A percentile compares a stretch with the other conserved stretches of the same genome.
These are phyloP conservation scores for Nothophaeocryptopus gaeumannii DNA, from an alignment of 2,329 filamentous ascomycete species.

Conservation along the genomic window DNA sequence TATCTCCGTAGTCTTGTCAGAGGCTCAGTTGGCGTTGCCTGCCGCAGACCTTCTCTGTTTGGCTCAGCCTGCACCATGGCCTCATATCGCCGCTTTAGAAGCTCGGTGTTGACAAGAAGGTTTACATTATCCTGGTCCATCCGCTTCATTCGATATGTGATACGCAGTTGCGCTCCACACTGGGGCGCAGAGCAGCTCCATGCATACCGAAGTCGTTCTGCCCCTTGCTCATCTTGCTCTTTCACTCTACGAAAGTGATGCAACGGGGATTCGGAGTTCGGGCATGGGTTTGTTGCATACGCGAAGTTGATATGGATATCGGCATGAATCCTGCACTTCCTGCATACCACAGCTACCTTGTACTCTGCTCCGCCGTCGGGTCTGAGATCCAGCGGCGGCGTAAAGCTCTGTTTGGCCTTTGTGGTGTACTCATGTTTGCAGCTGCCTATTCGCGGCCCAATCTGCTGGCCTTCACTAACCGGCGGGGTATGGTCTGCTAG, in stretches of 20 bases:
- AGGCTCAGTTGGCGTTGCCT: constrained; percentile 54
- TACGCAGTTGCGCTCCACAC: constrained; percentile 54
- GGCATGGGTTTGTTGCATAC: constrained; percentile 43
- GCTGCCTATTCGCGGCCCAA: constrained; percentile 40
- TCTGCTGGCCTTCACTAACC: constrained; percentile 41
- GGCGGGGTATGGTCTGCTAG: constrained; percentile 58
- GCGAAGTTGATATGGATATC: constrained; percentile 55
- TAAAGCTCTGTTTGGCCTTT: constrained; percentile 55
- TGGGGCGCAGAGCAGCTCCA: constrained; percentile 60
- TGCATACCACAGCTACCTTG: constrained; percentile 60
- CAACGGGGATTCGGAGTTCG: constrained; percentile 51
- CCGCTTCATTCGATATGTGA: constrained; percentile 54
- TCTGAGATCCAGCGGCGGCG: constrained; percentile 44
- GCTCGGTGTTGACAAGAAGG: constrained; percentile 53
- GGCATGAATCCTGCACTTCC: constrained; percentile 61
- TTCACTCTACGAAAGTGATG: constrained; percentile 55
- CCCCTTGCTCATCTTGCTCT: constrained; percentile 12
- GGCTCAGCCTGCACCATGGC: constrained; percentile 52
- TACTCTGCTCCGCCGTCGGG: constrained; percentile 45
- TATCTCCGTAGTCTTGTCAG: constrained; percentile 59
- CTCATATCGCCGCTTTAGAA: constrained; percentile 54
- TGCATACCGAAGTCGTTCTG: constrained; percentile 37
- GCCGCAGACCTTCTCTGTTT: constrained; percentile 52
- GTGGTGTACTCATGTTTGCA: constrained; percentile 60
- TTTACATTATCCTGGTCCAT: constrained; percentile 49